These are phyloP conservation scores for Podospora didyma DNA, from an alignment of 495 filamentous ascomycete genomes.

Conservation along the genomic window DNA sequence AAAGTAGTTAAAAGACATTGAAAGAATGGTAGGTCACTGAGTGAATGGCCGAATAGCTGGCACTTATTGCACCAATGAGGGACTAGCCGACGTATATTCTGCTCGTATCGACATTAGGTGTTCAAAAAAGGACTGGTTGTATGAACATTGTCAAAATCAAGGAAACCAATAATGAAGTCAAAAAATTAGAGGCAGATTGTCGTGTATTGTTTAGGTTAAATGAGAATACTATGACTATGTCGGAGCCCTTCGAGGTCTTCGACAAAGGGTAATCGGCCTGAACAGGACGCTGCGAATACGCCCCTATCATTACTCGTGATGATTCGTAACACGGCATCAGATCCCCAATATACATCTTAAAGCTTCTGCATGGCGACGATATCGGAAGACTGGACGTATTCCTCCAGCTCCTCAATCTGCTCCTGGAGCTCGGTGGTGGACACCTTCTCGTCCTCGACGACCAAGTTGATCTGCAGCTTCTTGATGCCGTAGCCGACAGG, in stretches of 20 bases:
- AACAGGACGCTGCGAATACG: background rate
- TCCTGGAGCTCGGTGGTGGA: constrained; percentile 82
- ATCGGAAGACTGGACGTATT: constrained; percentile 95
- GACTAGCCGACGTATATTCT: too few species aligned
- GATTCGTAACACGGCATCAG: constrained; percentile 20
- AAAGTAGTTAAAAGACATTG: too few species aligned
- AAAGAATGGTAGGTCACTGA: too few species aligned
- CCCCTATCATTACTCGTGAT: constrained; percentile 21
- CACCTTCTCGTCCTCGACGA: constrained; percentile 96
- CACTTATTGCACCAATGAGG: too few species aligned
- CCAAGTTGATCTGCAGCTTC: constrained; percentile 98
- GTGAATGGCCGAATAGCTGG: too few species aligned
- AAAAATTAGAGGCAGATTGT: too few species aligned
- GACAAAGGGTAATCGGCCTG: background rate
- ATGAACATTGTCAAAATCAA: too few species aligned
- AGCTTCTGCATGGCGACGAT: constrained; percentile 56
- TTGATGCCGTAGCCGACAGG: constrained; percentile 95
- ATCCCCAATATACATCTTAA: constrained; percentile 16
- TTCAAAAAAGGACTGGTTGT: too few species aligned
- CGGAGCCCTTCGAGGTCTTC: background rate
- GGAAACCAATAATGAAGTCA: too few species aligned
- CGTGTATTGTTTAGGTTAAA: too few species aligned
- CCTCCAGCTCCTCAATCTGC: constrained; percentile 78
- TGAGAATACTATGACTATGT: background rate
- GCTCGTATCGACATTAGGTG: too few species aligned